Percentiles rank a stretch among this genome's conserved stretches.
phyloP scores from a whole-genome alignment of 2,329 filamentous ascomycete species.

The Stachybotrys chartarum region DNA sequence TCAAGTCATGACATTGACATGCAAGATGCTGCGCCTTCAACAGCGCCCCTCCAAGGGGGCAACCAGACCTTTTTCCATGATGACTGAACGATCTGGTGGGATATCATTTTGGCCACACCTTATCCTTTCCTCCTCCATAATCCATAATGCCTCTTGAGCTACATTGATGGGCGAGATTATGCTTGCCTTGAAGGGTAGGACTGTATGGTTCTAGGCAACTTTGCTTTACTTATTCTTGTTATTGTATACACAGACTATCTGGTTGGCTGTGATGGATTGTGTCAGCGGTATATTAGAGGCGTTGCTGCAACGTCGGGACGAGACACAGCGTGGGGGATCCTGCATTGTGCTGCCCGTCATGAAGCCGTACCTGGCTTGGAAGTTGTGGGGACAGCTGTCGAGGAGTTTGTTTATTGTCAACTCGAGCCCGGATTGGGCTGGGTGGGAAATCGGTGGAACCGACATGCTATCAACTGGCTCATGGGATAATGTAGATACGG shows the following conservation, averaged over 20 bases:
- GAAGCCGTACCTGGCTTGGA: neutral
- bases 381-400: neutral
- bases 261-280: neutral
- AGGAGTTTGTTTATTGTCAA: neutral
- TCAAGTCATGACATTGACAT: conserved; percentile 45
- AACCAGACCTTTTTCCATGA: neutral
- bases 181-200: neutral
- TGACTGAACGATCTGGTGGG: neutral
- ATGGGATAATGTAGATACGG: neutral
- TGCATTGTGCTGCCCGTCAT: neutral
- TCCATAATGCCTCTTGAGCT: neutral
- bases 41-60: conserved; percentile 41
- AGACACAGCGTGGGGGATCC: neutral
- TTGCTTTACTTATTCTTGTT: neutral
- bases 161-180: neutral
- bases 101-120: neutral
- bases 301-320: neutral
- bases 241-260: neutral
- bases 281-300: neutral
- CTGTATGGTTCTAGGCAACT: neutral
- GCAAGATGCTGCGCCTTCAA: conserved; percentile 48
- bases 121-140: neutral
- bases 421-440: neutral
- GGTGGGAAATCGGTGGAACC: neutral
- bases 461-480: neutral